Conservation (phyloP, 2,329 filamentous ascomycete species). For the Fusarium euwallaceae region DNA sequence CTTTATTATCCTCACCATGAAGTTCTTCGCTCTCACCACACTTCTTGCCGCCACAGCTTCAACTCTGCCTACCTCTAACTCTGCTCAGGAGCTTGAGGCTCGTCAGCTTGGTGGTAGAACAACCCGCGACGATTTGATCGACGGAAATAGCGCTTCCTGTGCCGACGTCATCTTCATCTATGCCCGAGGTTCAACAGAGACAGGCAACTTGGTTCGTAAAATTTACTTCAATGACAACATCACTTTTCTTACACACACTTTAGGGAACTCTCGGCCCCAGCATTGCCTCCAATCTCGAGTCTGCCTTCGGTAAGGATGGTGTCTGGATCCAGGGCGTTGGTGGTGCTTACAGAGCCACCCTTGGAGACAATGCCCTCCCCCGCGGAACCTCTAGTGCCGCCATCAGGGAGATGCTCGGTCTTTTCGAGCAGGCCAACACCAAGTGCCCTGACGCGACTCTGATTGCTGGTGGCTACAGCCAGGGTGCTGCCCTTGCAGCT, state of each 20-base stretch:
- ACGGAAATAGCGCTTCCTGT: constrained; percentile 48
- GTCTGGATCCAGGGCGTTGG: constrained; percentile 61
- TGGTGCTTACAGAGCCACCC: constrained; percentile 53
- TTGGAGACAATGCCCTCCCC: constrained; percentile 54
- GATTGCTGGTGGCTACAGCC: constrained; percentile 57
- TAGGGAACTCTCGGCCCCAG: constrained; percentile 50
- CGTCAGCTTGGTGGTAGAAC: constrained; percentile 29
- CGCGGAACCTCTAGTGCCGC: constrained; percentile 53
- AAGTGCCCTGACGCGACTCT: constrained; percentile 60
- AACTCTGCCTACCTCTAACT: constrained; percentile 23
- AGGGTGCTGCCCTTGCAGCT: constrained; percentile 61
- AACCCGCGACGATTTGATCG: constrained; percentile 47
- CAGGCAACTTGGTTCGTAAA: constrained; percentile 54
- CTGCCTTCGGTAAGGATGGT: constrained; percentile 39
- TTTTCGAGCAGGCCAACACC: constrained; percentile 55
- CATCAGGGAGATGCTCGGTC: constrained; percentile 56
- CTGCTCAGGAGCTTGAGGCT: constrained; percentile 21
- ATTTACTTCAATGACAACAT: background rate
- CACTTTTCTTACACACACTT: background rate
- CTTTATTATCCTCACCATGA: constrained; percentile 20
- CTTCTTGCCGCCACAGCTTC: constrained; percentile 35
- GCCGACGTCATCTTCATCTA: constrained; percentile 56
- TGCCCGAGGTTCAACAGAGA: constrained; percentile 56
- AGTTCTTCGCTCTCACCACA: constrained; percentile 32
- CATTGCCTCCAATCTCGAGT: constrained; percentile 48